phyloP scores from a whole-genome alignment of 768 basidiomycete species.

The Tulasnella sp. region DNA sequence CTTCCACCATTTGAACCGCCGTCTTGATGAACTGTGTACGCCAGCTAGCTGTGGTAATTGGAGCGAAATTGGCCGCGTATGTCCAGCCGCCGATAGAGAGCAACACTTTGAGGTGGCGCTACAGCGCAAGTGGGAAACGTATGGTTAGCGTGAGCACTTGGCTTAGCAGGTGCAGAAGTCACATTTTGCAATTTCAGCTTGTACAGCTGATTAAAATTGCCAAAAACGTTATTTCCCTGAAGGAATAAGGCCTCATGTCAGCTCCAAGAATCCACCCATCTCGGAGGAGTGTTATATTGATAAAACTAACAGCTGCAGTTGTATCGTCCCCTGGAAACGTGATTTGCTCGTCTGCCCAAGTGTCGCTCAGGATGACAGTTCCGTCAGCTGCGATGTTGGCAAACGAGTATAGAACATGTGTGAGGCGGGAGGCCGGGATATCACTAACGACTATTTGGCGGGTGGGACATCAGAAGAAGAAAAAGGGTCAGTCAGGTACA shows the following conservation, averaged over 20 bases:
- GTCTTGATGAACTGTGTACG: constrained; percentile 68
- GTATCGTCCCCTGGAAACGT: constrained; percentile 92
- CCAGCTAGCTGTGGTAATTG: constrained; percentile 52
- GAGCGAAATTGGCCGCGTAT: constrained; percentile 77
- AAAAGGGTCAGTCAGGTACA: too few relatives aligned
- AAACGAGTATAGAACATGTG: constrained; percentile 83
- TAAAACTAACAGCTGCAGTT: constrained; percentile 53
- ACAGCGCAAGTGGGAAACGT: too few relatives aligned
- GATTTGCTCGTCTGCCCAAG: constrained; percentile 93
- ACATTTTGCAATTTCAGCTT: constrained; percentile 75
- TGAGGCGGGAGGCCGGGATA: neutral
- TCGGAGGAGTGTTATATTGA: constrained; percentile 5
- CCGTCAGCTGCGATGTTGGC: constrained; percentile 83
- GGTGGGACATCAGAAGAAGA: too few relatives aligned
- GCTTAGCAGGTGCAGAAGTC: too few relatives aligned
- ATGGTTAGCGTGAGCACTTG: too few relatives aligned
- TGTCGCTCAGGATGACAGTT: constrained; percentile 79
- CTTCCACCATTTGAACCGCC: constrained; percentile 66
- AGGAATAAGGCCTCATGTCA: neutral
- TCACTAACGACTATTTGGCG: neutral
- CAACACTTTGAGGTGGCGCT: constrained; percentile 31
- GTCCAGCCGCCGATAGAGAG: constrained; percentile 96
- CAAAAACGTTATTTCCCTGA: constrained; percentile 73
- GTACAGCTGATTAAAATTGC: constrained; percentile 90
- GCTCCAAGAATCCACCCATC: too few relatives aligned